Conservation (phyloP, 164 flowering plant species). For the Vitis rotundifolia region DNA sequence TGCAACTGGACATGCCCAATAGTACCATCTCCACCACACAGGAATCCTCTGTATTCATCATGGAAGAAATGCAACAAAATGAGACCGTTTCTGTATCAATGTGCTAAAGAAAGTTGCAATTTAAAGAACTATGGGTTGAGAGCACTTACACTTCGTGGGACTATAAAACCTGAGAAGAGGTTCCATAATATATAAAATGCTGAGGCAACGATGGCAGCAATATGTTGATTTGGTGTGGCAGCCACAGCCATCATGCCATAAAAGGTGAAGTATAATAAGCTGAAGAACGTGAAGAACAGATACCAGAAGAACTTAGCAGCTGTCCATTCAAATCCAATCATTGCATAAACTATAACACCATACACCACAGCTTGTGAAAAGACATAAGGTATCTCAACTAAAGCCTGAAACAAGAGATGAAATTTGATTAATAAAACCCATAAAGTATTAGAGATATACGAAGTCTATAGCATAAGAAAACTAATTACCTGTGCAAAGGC, state of each 20-base stretch:
- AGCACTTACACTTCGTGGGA: slow-evolving; percentile 29
- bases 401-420: slow-evolving; percentile 19
- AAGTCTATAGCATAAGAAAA: neutral
- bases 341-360: slow-evolving; percentile 45
- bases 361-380: slow-evolving; percentile 37
- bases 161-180: slow-evolving; percentile 41
- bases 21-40: neutral
- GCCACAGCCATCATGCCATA: slow-evolving; percentile 65
- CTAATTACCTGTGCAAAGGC: slow-evolving; percentile 35
- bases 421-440: neutral
- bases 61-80: too few relatives aligned
- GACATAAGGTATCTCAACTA: slow-evolving; percentile 43
- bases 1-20: slow-evolving; percentile 9
- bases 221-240: slow-evolving; percentile 48
- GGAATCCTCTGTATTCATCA: slow-evolving; percentile 1
- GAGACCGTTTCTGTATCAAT: too few relatives aligned
- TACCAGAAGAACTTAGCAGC: slow-evolving; percentile 54
- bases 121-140: neutral
- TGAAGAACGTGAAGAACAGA: slow-evolving; percentile 49
- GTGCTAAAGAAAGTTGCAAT: too few relatives aligned
- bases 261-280: slow-evolving; percentile 51
- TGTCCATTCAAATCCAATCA: slow-evolving; percentile 62
- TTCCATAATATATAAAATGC: slow-evolving; percentile 39
- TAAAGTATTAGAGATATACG: neutral
- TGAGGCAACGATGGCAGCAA: slow-evolving; percentile 31